Evolutionary conservation across 192 early-diverging fungal genomes (phyloP), one percentile per base, ranked within the genome.

Genomic region (Coemansia biformis): DNA sequence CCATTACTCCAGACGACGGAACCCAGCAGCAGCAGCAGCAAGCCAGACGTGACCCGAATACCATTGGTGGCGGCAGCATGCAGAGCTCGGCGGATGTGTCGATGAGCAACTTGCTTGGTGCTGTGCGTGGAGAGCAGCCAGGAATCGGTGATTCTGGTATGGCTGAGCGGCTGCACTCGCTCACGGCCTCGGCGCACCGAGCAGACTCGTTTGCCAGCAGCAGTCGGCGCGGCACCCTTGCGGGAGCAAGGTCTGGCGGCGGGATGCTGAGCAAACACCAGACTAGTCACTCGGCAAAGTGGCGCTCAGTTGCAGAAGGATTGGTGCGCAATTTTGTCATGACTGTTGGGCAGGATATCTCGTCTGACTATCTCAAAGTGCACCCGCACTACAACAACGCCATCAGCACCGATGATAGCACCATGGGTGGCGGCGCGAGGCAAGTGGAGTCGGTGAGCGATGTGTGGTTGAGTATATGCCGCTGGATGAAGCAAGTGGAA

Each of bases 281-380:
- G 13, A 24, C 59, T 0, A 49, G 38, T 10, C 66, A 63, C 23
- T 36, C 61, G 30, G 60, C 61, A 5, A 56, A 52, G 7, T 72
- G 68, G 68, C 68, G 59, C n/a, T 39, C 51, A 14, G 57, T 57
- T 2, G 68, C 68, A 3, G 60, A 63, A 18, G 33, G 37, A 2
- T 52, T 72, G 29, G 68, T 72, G 2, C 45, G 31, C 32, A 57
- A 64, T 31, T 72, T 72, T 57, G 61, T 72, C 12, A 64, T 72
- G 61, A 72, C 68, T 11, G 68, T 72, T 0, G 68, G 68, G 5
- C 60, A 55, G 35, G 68, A 72, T 18, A 72, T 72, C 13, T 63
- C 68, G 17, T 33, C 56, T 1, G 67, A 70, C 23, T 70, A 70
- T 29, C 51, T 63, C 6, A 9, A 31, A 7, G 35, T 70, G 26